A percentile compares a stretch with the other conserved stretches of the same genome.
phyloP scores from a whole-genome alignment of 176 grass and related monocot genomes.

The bread wheat (Triticum aestivum) region DNA sequence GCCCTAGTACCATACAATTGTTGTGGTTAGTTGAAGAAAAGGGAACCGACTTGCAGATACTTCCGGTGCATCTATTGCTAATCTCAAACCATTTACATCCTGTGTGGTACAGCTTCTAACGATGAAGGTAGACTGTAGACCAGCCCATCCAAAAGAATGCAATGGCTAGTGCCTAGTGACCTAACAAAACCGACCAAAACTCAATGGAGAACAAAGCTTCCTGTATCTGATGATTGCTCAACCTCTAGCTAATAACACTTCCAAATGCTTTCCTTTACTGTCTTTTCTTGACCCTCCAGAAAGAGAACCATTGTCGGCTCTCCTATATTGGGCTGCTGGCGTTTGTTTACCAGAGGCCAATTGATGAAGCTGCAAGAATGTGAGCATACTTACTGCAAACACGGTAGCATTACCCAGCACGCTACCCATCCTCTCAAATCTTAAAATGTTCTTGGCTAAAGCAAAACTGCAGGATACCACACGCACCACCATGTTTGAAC shows the following conservation, averaged over 20 bases:
- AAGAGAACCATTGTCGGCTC: background rate
- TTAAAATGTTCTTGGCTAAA: constrained; percentile 40
- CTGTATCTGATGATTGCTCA: constrained; percentile 30
- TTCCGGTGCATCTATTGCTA: constrained; percentile 4
- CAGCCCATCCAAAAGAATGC: constrained; percentile 22
- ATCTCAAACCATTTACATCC: constrained; percentile 15
- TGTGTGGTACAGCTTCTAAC: background rate
- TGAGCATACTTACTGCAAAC: constrained; percentile 61
- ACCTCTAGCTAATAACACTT: constrained; percentile 31
- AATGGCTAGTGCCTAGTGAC: background rate
- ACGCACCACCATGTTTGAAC: constrained; percentile 41
- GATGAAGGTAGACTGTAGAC: constrained; percentile 1
- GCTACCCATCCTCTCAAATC: constrained; percentile 32
- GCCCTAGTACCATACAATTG: background rate
- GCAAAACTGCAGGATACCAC: constrained; percentile 46
- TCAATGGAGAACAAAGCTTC: background rate
- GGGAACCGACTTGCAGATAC: background rate
- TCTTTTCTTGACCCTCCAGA: constrained; percentile 12
- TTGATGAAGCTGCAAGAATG: constrained; percentile 63
- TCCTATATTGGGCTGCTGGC: constrained; percentile 5
- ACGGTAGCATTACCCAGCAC: constrained; percentile 55
- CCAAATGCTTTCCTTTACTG: constrained; percentile 17
- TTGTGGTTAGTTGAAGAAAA: background rate
- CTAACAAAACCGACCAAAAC: constrained; percentile 12
- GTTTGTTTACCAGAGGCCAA: constrained; percentile 33